These are phyloP conservation scores for Candida chilensis DNA, from an alignment of 805 yeast species.

Conservation along the genomic window DNA sequence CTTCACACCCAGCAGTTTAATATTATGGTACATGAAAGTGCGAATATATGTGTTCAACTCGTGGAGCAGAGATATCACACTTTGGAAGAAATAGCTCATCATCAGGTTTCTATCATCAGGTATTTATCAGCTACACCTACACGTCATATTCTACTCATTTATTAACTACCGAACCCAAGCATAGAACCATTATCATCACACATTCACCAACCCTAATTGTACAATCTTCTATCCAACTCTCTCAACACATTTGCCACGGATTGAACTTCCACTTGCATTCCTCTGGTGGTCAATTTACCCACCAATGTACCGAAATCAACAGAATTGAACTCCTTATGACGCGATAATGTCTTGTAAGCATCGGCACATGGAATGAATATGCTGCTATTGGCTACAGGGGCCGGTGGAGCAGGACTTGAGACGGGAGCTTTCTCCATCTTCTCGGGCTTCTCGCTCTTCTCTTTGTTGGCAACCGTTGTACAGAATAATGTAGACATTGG, in stretches of 20 bases:
- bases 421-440: constrained; percentile 3
- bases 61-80: no score
- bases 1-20: no score
- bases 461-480: constrained; percentile 66
- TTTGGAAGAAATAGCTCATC: no score
- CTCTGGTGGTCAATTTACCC: constrained; percentile 67
- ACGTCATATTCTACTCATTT: no score
- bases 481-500: constrained; percentile 88
- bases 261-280: constrained; percentile 89
- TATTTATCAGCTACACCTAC: no score
- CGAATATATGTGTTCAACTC: no score
- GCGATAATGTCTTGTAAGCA: constrained; percentile 77
- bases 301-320: constrained; percentile 71
- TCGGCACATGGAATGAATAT: constrained; percentile 83
- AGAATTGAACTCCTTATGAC: constrained; percentile 69
- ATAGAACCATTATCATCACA: no score
- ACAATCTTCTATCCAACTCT: constrained; percentile 65
- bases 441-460: constrained; percentile 12
- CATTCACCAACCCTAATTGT: constrained; percentile 20
- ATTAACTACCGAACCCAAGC: no score
- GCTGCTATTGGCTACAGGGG: constrained; percentile 12
- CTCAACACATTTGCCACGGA: constrained; percentile 79
- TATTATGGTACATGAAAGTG: no score
- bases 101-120: no score
- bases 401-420: constrained; percentile 2